Conservation (phyloP, 768 basidiomycete genomes). For the Terana coerulea region DNA sequence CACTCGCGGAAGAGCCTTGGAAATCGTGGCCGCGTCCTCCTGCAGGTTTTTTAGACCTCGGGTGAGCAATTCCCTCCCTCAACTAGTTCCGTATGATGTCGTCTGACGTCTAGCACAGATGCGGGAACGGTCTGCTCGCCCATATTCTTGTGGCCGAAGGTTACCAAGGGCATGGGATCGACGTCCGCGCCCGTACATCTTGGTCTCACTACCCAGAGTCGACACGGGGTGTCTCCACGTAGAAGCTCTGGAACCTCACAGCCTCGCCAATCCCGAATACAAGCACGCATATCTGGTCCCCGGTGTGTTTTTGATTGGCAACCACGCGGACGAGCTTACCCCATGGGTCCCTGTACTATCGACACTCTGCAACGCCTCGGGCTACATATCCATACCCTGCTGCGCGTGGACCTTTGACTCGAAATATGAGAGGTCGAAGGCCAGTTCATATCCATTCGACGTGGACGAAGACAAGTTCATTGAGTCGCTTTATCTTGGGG, state of each 20-base stretch:
- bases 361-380: conserved; percentile 53
- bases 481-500: conserved; percentile 54
- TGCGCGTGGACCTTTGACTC: conserved; percentile 82
- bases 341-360: conserved; percentile 91
- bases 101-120: conserved; percentile 38
- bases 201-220: conserved; percentile 73
- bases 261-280: conserved; percentile 5
- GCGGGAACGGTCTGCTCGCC: conserved; percentile 90
- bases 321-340: conserved; percentile 95
- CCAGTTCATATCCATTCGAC: conserved; percentile 21
- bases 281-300: conserved; percentile 32
- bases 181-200: conserved; percentile 79
- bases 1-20: conserved; percentile 47
- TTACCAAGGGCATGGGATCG: conserved; percentile 80
- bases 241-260: conserved; percentile 65
- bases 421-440: conserved; percentile 51
- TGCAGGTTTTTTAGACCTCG: conserved; percentile 86
- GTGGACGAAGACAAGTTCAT: conserved; percentile 26
- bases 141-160: conserved; percentile 86
- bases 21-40: conserved; percentile 72
- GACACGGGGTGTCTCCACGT: conserved; percentile 64
- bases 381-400: conserved; percentile 85
- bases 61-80: conserved; percentile 40
- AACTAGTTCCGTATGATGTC: not conserved
- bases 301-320: conserved; percentile 80